Evolutionary conservation across 768 basidiomycete species (phyloP), one percentile per base, ranked within the genome.

Genomic region (Chalciporus chontae): DNA sequence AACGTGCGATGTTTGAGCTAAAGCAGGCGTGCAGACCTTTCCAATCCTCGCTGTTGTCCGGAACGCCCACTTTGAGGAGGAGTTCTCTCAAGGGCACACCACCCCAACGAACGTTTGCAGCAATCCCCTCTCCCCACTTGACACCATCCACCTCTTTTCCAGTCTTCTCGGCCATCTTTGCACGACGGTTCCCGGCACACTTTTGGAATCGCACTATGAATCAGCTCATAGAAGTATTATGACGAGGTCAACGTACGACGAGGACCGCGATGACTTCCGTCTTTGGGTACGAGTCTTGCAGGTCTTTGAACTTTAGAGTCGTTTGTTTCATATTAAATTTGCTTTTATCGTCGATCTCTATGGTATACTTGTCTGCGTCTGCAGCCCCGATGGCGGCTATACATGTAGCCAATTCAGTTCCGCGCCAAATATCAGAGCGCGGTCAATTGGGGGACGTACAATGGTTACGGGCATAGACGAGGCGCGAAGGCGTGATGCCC

Each of bases 391-490:
- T 60, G 17, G 57, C 66, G 14, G 70, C 70, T 53, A 60, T 51
- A 13, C 56, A 36, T 40, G 27, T 13, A 40, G 59, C 10, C 38
- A 43, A 42, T 32, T 9, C n/a, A 19, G 38, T 44, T 40, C 45
- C 31, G n/a, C 31, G 32, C 21, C 34, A 37, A 15, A 60, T 5
- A 26, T 2, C 26, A 26, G 26, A 26, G 26, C 26, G 5, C 8
- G 3, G 26, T 26, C 26, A 8, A 38, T 43, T 1, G 13, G 6
- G 68, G 29, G 81, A 80, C 49, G 75, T 75, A 40, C 85, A 80
- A 57, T 89, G 87, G 58, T 89, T 89, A 29, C 87, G 79, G 51
- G 79, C 80, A 58, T 86, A 90, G 9, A 83, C 72, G n/a, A 84
- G 71, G 40, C 77, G 76, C 45, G 78, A 75, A 1, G 86, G 85